Evolutionary conservation across 2,329 filamentous ascomycete species (phyloP).

Genomic region (Eurotiales sp.): DNA sequence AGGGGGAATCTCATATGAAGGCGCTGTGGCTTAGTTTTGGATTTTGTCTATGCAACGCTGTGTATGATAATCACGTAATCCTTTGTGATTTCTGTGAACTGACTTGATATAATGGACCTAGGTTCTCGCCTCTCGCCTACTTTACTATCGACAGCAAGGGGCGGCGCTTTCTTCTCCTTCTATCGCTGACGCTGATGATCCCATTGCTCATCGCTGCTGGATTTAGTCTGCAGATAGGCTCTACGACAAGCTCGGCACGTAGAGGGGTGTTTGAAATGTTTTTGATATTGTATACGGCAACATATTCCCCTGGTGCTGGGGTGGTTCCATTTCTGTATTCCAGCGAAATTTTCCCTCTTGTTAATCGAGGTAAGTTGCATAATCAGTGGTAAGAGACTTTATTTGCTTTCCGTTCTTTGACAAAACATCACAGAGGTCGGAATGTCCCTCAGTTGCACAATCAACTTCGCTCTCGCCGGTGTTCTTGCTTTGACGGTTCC

Average conservation of each 20-base stretch:
- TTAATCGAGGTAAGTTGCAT: slow-evolving; percentile 6
- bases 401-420: not conserved
- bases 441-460: slow-evolving; percentile 14
- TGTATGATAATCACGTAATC: slow-evolving; percentile 11
- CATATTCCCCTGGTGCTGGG: slow-evolving; percentile 15
- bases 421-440: slow-evolving; percentile 10
- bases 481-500: slow-evolving; percentile 14
- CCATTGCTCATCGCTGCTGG: slow-evolving; percentile 18
- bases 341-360: slow-evolving; percentile 15
- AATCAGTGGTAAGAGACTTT: too few relatives aligned
- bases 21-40: slow-evolving; percentile 18
- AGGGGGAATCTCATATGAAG: slow-evolving; percentile 6
- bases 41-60: slow-evolving; percentile 17
- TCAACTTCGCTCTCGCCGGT: slow-evolving; percentile 14
- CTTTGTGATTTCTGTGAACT: not conserved
- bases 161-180: slow-evolving; percentile 17
- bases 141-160: slow-evolving; percentile 19
- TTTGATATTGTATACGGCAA: slow-evolving; percentile 12
- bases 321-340: slow-evolving; percentile 17
- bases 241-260: slow-evolving; percentile 1
- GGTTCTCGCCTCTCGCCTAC: slow-evolving; percentile 18
- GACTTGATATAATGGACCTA: not conserved
- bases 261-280: slow-evolving; percentile 9
- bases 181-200: slow-evolving; percentile 18
- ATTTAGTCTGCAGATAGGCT: slow-evolving; percentile 14